These are phyloP conservation scores for Wallacemonas sp. DNA, from an alignment of 208 protist species.

Conservation along the genomic window DNA sequence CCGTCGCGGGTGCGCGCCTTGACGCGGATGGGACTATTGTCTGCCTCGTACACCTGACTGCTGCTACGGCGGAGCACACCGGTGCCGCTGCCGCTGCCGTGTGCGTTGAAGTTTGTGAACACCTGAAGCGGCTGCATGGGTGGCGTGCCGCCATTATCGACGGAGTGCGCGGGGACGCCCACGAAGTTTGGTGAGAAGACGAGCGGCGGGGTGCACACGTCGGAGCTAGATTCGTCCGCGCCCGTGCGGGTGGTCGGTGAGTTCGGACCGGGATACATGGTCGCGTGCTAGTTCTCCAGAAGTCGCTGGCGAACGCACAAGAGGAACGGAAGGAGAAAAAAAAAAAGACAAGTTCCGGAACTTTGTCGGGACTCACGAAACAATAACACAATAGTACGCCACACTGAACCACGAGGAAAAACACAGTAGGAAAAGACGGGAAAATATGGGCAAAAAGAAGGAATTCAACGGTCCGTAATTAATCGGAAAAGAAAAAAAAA, in stretches of 20 bases:
- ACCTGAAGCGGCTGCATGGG: constrained; percentile 36
- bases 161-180: constrained; percentile 21
- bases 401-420: no score
- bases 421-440: no score
- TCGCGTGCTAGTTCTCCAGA: neutral
- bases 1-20: constrained; percentile 49
- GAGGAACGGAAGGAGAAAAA: neutral
- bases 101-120: constrained; percentile 26
- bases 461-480: no score
- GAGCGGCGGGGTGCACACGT: constrained; percentile 35
- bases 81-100: constrained; percentile 11
- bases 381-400: no score
- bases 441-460: no score
- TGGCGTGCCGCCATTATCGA: constrained; percentile 23
- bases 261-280: constrained; percentile 5
- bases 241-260: neutral
- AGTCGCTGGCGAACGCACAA: no score
- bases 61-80: neutral
- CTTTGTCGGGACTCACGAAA: no score
- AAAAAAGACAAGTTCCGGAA: no score
- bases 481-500: no score
- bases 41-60: constrained; percentile 37
- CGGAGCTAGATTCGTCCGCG: constrained; percentile 8
- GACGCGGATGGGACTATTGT: constrained; percentile 61
- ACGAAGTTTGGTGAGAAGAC: constrained; percentile 39